phyloP scores from a whole-genome alignment of 2,329 filamentous ascomycete species.

The Trichoderma sp. region DNA sequence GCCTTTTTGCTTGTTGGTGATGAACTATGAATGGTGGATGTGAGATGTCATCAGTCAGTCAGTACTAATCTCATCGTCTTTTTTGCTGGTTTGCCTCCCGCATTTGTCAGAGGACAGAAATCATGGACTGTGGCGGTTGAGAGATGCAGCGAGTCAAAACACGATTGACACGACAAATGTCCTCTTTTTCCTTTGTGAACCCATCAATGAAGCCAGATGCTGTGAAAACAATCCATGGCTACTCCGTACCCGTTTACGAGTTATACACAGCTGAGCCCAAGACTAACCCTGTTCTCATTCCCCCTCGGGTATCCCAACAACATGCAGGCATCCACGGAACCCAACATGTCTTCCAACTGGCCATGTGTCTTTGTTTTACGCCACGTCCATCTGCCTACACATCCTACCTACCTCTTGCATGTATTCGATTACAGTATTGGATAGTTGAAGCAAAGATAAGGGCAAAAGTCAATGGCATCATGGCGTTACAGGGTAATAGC shows the following conservation, averaged over 20 bases:
- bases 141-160: background rate
- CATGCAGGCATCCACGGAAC: slow-evolving; percentile 12
- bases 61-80: background rate
- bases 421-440: background rate
- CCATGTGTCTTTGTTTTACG: background rate
- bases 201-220: background rate
- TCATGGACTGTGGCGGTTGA: background rate
- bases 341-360: background rate
- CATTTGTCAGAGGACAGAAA: background rate
- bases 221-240: background rate
- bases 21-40: background rate
- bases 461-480: background rate
- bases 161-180: slow-evolving; percentile 6
- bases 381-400: background rate
- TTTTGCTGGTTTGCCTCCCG: background rate
- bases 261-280: background rate
- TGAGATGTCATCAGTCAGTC: background rate
- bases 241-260: background rate
- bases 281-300: background rate
- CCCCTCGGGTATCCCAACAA: background rate
- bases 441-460: background rate
- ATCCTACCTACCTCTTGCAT: background rate
- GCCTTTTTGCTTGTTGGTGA: background rate
- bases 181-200: slow-evolving; percentile 7
- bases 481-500: background rate